Evolutionary conservation across 2,329 filamentous ascomycete species (phyloP).

Genomic region (Phaeophleospora eucalypticola): DNA sequence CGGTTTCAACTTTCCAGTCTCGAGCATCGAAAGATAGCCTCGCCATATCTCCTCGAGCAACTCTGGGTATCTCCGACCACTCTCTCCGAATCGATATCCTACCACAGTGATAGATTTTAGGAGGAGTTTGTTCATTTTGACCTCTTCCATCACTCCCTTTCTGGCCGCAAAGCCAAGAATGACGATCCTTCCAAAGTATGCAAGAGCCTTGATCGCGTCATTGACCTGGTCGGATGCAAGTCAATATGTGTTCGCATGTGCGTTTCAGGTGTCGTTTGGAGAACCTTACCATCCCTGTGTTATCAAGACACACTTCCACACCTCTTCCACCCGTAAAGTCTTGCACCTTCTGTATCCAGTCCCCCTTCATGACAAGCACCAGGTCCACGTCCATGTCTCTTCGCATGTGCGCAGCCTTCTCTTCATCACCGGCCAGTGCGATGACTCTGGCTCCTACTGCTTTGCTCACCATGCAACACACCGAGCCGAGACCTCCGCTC

Average conservation of each 20-base stretch:
- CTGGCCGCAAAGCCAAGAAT: conserved; percentile 57
- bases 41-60: conserved; percentile 50
- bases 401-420: conserved; percentile 39
- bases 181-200: conserved; percentile 52
- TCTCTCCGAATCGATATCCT: conserved; percentile 58
- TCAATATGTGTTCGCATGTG: neutral
- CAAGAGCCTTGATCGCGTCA: conserved; percentile 52
- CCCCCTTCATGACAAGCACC: conserved; percentile 40
- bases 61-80: conserved; percentile 46
- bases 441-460: conserved; percentile 52
- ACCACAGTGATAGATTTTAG: conserved; percentile 52
- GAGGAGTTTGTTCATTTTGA: conserved; percentile 53
- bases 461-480: conserved; percentile 54
- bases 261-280: neutral
- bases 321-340: conserved; percentile 47
- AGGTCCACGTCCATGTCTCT: conserved; percentile 28
- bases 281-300: conserved; percentile 49
- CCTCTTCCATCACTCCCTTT: conserved; percentile 50
- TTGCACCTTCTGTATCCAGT: conserved; percentile 53
- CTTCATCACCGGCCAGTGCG: conserved; percentile 47
- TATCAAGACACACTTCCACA: conserved; percentile 57
- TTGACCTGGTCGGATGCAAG: conserved; percentile 23
- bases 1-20: conserved; percentile 47
- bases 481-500: conserved; percentile 53
- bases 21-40: conserved; percentile 48